These are phyloP conservation scores for Magnusiomyces ingens DNA, from an alignment of 1,139 yeast species.

Conservation along the genomic window DNA sequence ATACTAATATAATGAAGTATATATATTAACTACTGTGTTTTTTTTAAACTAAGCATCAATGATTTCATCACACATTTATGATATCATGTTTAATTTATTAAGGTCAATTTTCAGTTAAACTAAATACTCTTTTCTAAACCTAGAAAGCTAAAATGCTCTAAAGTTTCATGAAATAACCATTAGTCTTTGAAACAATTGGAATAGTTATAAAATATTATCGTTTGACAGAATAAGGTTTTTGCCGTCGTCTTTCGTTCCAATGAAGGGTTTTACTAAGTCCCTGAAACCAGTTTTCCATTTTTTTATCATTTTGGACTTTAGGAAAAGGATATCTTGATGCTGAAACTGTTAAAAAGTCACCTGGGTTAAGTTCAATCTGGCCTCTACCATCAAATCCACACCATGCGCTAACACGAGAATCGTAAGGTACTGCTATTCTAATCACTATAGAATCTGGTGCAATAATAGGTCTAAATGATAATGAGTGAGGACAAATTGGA, in stretches of 20 bases:
- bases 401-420: slow-evolving; percentile 68
- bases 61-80: too few species aligned
- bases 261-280: slow-evolving; percentile 43
- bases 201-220: too few species aligned
- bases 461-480: slow-evolving; percentile 75
- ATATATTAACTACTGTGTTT: too few species aligned
- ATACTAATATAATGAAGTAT: too few species aligned
- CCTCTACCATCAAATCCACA: slow-evolving; percentile 76
- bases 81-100: too few species aligned
- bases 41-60: too few species aligned
- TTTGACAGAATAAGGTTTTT: slow-evolving; percentile 19
- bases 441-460: slow-evolving; percentile 66
- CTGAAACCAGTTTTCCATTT: slow-evolving; percentile 44
- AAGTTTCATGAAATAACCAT: too few species aligned
- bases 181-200: too few species aligned
- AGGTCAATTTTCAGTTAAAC: too few species aligned
- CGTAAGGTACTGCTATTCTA: slow-evolving; percentile 60
- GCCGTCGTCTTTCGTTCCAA: slow-evolving; percentile 50
- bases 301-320: slow-evolving; percentile 46
- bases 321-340: slow-evolving; percentile 74
- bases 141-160: too few species aligned
- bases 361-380: slow-evolving; percentile 56
- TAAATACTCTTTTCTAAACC: too few species aligned
- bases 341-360: slow-evolving; percentile 64
- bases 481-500: slow-evolving; percentile 81